These are phyloP conservation scores for Rubia yunnanensis DNA, from an alignment of 257 asterid genomes.

Conservation along the genomic window DNA sequence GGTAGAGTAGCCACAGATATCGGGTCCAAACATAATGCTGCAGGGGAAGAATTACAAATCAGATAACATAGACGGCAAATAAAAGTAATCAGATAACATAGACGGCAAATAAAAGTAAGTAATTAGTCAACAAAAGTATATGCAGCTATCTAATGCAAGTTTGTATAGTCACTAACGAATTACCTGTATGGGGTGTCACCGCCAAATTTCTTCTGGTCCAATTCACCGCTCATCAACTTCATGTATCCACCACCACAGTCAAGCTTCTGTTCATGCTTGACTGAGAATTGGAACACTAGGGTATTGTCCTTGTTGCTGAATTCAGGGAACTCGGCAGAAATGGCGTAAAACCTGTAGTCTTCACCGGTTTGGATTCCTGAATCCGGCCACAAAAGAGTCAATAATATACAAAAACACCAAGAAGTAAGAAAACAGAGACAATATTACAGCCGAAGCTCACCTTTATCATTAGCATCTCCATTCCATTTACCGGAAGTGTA, in stretches of 20 bases:
- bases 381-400: neutral
- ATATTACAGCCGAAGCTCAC: slow-evolving; percentile 16
- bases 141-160: neutral
- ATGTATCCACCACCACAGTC: slow-evolving; percentile 99
- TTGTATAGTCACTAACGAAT: neutral
- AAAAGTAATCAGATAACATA: neutral
- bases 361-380: slow-evolving; percentile 93
- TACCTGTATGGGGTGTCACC: slow-evolving; percentile 97
- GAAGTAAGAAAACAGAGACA: neutral
- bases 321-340: slow-evolving; percentile 94
- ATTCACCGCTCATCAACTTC: slow-evolving; percentile 81
- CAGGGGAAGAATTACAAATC: slow-evolving; percentile 18
- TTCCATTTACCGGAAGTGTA: slow-evolving; percentile 94
- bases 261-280: slow-evolving; percentile 98
- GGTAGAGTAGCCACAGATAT: slow-evolving; percentile 82
- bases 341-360: slow-evolving; percentile 84
- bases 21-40: slow-evolving; percentile 99
- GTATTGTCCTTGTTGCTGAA: slow-evolving; percentile 87
- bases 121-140: neutral
- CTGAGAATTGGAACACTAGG: slow-evolving; percentile 83
- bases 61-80: slow-evolving; percentile 11
- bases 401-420: neutral
- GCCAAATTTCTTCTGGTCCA: slow-evolving; percentile 87
- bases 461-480: slow-evolving; percentile 72
- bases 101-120: too few species aligned